Evolutionary conservation across 75 land plant genomes (phyloP).

Genomic region (Selaginella tamariscina): DNA sequence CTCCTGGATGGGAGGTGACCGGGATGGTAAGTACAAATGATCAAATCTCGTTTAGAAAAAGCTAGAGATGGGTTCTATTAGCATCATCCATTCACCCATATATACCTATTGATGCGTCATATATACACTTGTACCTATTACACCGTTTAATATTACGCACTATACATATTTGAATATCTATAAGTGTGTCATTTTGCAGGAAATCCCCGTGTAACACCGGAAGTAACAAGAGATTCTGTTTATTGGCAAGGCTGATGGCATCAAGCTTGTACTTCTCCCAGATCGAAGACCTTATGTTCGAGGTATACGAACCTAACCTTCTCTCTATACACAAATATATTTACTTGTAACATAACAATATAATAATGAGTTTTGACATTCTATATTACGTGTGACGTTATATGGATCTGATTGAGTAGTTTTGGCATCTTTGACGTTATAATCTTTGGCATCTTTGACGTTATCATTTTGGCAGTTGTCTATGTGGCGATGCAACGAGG

Average conservation of each 20-base stretch:
- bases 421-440: not conserved
- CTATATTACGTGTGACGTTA: no score
- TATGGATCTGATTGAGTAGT: no score
- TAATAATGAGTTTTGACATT: no score
- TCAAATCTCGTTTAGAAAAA: no score
- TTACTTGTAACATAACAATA: no score
- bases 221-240: slow-evolving; percentile 90
- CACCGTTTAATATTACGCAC: no score
- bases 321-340: no score
- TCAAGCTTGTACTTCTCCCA: slow-evolving; percentile 75
- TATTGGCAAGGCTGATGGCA: slow-evolving; percentile 90
- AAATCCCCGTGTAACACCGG: slow-evolving; percentile 94
- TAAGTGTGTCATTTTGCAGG: slow-evolving; percentile 36
- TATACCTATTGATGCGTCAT: no score
- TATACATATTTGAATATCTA: no score
- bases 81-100: no score
- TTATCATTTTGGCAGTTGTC: slow-evolving; percentile 42
- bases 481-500: slow-evolving; percentile 92
- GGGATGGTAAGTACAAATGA: slow-evolving; percentile 86
- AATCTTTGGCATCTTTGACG: not conserved
- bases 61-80: no score
- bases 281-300: slow-evolving; percentile 95
- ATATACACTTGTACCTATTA: no score
- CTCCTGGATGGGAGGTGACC: slow-evolving; percentile 99
- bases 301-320: slow-evolving; percentile 45